Percentiles rank a stretch among this genome's conserved stretches.
phyloP scores from a whole-genome alignment of 2,329 filamentous ascomycete species.

The Fusarium sp. region DNA sequence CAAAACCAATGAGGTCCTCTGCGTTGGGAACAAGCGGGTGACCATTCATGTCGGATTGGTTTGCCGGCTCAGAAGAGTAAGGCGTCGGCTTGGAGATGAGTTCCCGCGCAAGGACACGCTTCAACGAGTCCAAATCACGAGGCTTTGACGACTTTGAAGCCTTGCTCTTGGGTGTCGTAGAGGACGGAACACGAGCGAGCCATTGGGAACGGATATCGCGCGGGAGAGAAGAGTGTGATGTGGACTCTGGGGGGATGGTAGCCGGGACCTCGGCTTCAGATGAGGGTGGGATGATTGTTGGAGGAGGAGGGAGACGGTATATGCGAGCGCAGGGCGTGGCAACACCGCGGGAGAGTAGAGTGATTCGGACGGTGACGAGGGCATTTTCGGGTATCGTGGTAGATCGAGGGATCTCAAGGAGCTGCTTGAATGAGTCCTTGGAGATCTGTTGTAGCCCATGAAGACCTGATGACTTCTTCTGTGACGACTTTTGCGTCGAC shows the following conservation, averaged over 20 bases:
- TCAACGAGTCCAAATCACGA: slow-evolving; percentile 53
- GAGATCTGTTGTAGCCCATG: slow-evolving; percentile 40
- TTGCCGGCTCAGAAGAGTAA: slow-evolving; percentile 51
- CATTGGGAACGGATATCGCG: slow-evolving; percentile 74
- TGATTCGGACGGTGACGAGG: slow-evolving; percentile 74
- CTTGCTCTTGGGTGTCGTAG: not conserved
- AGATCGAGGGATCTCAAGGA: slow-evolving; percentile 37
- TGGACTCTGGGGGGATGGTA: slow-evolving; percentile 50
- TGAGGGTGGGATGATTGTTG: slow-evolving; percentile 38
- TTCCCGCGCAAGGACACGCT: slow-evolving; percentile 60
- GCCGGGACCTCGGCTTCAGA: slow-evolving; percentile 60
- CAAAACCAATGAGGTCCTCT: slow-evolving; percentile 86
- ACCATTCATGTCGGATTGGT: slow-evolving; percentile 55
- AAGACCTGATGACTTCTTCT: slow-evolving; percentile 12
- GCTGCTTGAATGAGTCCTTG: slow-evolving; percentile 48
- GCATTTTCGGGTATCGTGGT: slow-evolving; percentile 50
- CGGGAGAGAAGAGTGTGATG: slow-evolving; percentile 49
- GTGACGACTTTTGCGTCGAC: not conserved
- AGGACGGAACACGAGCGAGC: slow-evolving; percentile 68
- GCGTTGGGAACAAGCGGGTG: slow-evolving; percentile 79
- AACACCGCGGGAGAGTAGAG: slow-evolving; percentile 76
- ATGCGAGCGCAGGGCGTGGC: slow-evolving; percentile 81
- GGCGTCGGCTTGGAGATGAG: slow-evolving; percentile 55
- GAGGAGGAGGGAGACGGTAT: slow-evolving; percentile 77
- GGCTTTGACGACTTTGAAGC: slow-evolving; percentile 27